Percentiles rank a stretch among this genome's conserved stretches.
Evolutionary conservation across 257 asterid genomes (phyloP).

Genomic region (Solanum raphanifolium): DNA sequence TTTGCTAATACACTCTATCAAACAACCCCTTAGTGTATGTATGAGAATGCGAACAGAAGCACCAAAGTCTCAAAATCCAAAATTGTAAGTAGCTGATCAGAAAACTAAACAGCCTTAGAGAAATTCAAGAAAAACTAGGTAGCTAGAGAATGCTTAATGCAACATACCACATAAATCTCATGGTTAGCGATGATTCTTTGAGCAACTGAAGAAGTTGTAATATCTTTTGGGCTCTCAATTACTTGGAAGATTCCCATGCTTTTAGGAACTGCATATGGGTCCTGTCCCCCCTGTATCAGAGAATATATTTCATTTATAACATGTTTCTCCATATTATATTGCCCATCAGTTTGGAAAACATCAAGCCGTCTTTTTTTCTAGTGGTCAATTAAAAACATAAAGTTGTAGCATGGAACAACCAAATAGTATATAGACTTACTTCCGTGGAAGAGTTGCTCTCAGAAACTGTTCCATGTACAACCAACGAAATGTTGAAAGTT

Average conservation of each 20-base stretch:
- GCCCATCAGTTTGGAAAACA: neutral
- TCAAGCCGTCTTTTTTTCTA: neutral
- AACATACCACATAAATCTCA: conserved; percentile 63
- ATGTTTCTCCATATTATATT: neutral
- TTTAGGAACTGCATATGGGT: conserved; percentile 69
- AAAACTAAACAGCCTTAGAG: neutral
- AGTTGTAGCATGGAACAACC: neutral
- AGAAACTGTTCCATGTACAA: conserved; percentile 68
- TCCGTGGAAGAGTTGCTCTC: conserved; percentile 41
- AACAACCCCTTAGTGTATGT: neutral
- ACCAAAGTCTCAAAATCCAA: neutral
- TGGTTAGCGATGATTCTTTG: conserved; percentile 81
- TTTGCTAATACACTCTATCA: neutral
- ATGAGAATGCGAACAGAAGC: neutral
- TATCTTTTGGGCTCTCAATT: conserved; percentile 68
- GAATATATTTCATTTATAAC: conserved; percentile 2
- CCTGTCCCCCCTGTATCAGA: conserved; percentile 48
- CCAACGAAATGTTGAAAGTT: conserved; percentile 84
- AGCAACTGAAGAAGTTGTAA: conserved; percentile 73
- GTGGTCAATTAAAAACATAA: neutral
- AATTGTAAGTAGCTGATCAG: neutral
- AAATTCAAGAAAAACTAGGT: neutral
- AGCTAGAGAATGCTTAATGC: conserved; percentile 16
- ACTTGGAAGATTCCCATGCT: conserved; percentile 64
- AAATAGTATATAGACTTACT: conserved; percentile 33